A percentile compares a stretch with the other conserved stretches of the same genome.
Evolutionary conservation across 208 protist species (phyloP).

Genomic region (Crithidia brevicula): DNA sequence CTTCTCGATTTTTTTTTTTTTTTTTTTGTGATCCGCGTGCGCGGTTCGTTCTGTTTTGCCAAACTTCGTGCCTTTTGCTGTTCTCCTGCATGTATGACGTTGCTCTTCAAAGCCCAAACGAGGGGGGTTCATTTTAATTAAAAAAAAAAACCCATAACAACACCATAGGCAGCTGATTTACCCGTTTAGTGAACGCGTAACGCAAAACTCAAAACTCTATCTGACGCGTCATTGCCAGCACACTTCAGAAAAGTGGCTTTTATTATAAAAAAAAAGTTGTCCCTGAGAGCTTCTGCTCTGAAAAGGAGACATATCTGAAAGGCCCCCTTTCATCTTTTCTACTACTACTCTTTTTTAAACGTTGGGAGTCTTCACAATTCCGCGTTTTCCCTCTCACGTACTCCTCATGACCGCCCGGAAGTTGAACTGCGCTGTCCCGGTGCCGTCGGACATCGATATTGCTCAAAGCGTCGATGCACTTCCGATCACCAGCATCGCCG

Average conservation of each 20-base stretch:
- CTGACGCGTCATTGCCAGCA: slow-evolving; percentile 1
- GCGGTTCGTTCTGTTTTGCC: no score
- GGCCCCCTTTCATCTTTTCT: not conserved
- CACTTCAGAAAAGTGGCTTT: not conserved
- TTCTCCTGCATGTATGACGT: no score
- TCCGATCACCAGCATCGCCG: slow-evolving; percentile 80
- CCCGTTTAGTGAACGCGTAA: no score
- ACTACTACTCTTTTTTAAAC: not conserved
- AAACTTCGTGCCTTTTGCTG: no score
- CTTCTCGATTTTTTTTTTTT: slow-evolving; percentile 2
- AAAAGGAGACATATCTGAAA: no score
- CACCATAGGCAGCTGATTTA: no score
- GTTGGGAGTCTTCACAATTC: slow-evolving; percentile 19
- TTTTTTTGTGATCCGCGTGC: no score
- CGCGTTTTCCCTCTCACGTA: slow-evolving; percentile 11
- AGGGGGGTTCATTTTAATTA: no score
- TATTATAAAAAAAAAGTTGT: slow-evolving; percentile 9
- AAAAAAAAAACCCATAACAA: no score
- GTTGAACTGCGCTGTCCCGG: slow-evolving; percentile 64
- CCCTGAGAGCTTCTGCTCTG: no score
- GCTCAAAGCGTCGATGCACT: slow-evolving; percentile 81
- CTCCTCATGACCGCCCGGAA: slow-evolving; percentile 58
- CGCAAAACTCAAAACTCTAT: not conserved
- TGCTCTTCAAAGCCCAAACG: no score
- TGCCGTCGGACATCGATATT: slow-evolving; percentile 96